Base-by-base conservation (phyloP, 805 yeast species). In the Candida saitoana region DNA sequence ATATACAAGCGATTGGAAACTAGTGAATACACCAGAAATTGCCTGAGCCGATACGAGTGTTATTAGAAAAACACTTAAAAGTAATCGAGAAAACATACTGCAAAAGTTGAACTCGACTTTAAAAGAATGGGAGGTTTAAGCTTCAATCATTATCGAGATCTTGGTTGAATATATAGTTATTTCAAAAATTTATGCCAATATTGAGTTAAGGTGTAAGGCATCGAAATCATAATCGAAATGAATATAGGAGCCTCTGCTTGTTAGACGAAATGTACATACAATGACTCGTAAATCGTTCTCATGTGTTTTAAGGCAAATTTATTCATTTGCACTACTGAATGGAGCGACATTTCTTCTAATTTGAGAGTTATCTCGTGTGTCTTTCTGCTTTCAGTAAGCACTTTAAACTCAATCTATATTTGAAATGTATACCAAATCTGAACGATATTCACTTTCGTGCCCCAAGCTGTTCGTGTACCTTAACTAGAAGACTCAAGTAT, bases 21-120 rank as follows among this genome's bases (percentile, higher is more conserved):
- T 36, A 4, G 54, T 50, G 37, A 54, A 54, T 8, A 54, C 36
- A 14, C 58, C 58, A 22, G 27, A 22, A 7, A 22, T 22, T 11
- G 27, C 27, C 11, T 22, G 27, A 22, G 27, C 27, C 27, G 27
- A 22, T 22, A 22, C 27, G 6, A 22, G 27, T 11, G 27, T 22
- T 22, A 22, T 22, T 11, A 22, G 11, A 11, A 22, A 22, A 22
- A 22, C 27, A 22, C 27, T 22, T 11, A 22, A 22, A 22, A 22
- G 27, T 6, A 22, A 22, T 22, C 27, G 27, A 7, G 27, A 22
- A 7, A 22, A 22, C 27, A 22, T 22, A 22, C 11, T 22, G 6
- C 27, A 22, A 22, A 22, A 6, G 27, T 22, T 22, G 11, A 7
- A 22, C 6, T 22, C 27, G 27, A 22, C n/a, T 22, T 7, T 22